Base-by-base conservation (phyloP, 345 rosid species). In the Microthlaspi erraticum region DNA sequence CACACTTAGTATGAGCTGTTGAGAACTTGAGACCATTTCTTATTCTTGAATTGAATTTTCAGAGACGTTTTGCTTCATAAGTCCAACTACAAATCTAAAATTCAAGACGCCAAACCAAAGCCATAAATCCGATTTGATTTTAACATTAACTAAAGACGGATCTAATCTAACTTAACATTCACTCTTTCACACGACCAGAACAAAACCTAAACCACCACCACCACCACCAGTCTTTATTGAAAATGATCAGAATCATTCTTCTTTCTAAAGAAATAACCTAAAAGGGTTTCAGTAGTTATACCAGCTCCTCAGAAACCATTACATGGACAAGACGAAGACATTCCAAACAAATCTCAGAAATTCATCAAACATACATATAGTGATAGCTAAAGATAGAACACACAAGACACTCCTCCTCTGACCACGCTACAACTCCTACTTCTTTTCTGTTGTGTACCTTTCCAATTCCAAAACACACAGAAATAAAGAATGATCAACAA, bases 261-360 rank as follows among this genome's bases (percentile, higher is more conserved):
- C 41, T 70, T 14, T 54, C 33, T 34, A 19, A 11, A 29, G 33
- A n/a, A 26, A 18, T 16, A 45, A 8, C 5, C 45, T 20, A 14
- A 60, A 71, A 9, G 16, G 60, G 46, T 32, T 42, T 62, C 13
- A 42, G 31, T 52, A 62, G 53, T 43, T 43, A 60, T 51, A 61
- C 69, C 33, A 51, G 53, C 69, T 63, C 50, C 11, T 33, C 14
- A 72, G 41, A 45, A 64, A 37, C 58, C 71, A 64, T 64, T 66
- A 73, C 55, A 73, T 50, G 16, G 68, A 50, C 37, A 65, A 64
- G 58, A 36, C 44, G n/a, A 36, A 49, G 36, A 63, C 12, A 50
- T 36, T 20, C 10, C 70, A 49, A 26, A 50, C 31, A 65, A 65
- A 44, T 44, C 37, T 31, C 20, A 57, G 2, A 46, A 55, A 52